phyloP scores from a whole-genome alignment of 2,329 filamentous ascomycete species.

The Penicillium brasilianum region DNA sequence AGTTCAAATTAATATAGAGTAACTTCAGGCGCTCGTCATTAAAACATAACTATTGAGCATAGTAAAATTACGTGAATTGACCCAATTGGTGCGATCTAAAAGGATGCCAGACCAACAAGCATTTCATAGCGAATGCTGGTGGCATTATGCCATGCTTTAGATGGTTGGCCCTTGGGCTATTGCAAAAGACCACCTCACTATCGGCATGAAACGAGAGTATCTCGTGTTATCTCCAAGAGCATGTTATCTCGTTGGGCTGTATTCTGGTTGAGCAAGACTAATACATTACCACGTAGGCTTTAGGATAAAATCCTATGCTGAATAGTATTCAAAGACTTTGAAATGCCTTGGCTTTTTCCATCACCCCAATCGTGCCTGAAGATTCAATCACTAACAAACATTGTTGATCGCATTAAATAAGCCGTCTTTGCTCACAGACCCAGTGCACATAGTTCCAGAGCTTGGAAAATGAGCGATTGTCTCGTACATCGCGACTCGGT shows the following conservation, averaged over 20 bases:
- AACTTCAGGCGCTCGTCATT: neutral
- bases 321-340: slow-evolving; percentile 5
- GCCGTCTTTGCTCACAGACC: slow-evolving; percentile 1
- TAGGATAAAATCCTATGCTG: slow-evolving; percentile 3
- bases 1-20: slow-evolving; percentile 4
- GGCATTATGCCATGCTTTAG: slow-evolving; percentile 1
- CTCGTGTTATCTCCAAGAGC: neutral
- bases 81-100: neutral
- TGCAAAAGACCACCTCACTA: slow-evolving; percentile 3
- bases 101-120: neutral
- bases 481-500: neutral
- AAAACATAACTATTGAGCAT: neutral
- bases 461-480: slow-evolving; percentile 4
- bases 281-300: neutral
- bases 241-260: neutral
- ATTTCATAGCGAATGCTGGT: slow-evolving; percentile 5
- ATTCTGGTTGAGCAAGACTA: neutral
- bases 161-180: neutral
- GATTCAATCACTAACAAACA: neutral
- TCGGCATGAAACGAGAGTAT: neutral
- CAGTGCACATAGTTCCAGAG: slow-evolving; percentile 2
- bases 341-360: neutral
- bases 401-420: neutral
- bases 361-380: neutral
- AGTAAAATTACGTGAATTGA: slow-evolving; percentile 4